A percentile compares a stretch with the other conserved stretches of the same genome.
phyloP scores from a whole-genome alignment of 139 green algal species.

The Chlamydomonas sp. region DNA sequence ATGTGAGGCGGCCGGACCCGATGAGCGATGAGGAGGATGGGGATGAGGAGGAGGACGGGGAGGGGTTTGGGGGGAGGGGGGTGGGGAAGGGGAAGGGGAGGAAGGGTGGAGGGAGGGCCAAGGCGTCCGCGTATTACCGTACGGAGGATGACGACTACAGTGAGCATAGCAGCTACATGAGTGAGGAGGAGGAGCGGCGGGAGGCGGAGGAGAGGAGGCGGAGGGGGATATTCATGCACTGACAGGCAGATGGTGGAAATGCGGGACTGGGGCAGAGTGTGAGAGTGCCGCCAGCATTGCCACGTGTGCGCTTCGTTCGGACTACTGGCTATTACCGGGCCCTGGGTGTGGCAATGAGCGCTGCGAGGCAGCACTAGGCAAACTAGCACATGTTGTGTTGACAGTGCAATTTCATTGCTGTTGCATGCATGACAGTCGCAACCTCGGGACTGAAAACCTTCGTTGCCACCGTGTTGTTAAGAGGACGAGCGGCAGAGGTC shows the following conservation, averaged over 20 bases:
- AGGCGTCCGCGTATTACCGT: slow-evolving; percentile 12
- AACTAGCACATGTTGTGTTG: too few species aligned
- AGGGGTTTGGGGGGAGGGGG: background rate
- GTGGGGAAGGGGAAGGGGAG: background rate
- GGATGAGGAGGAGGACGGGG: background rate
- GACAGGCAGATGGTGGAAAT: background rate
- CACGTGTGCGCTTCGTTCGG: too few species aligned
- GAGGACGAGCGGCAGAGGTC: too few species aligned
- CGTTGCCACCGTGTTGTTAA: too few species aligned
- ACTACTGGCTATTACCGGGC: too few species aligned
- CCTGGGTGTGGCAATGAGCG: too few species aligned
- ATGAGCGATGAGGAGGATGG: background rate
- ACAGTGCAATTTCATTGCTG: too few species aligned
- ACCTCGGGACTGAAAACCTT: too few species aligned
- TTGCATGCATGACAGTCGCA: too few species aligned
- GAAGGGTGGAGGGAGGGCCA: background rate
- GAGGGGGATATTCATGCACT: slow-evolving; percentile 26
- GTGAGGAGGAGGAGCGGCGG: slow-evolving; percentile 33
- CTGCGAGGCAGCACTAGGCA: too few species aligned
- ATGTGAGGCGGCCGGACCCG: background rate
- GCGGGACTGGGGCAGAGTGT: too few species aligned
- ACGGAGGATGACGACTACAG: slow-evolving; percentile 39
- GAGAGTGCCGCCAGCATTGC: too few species aligned
- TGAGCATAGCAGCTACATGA: slow-evolving; percentile 36
- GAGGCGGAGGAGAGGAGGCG: slow-evolving; percentile 29